Conservation (phyloP, 1,139 yeast genomes). For the Taiozyma sp. region DNA sequence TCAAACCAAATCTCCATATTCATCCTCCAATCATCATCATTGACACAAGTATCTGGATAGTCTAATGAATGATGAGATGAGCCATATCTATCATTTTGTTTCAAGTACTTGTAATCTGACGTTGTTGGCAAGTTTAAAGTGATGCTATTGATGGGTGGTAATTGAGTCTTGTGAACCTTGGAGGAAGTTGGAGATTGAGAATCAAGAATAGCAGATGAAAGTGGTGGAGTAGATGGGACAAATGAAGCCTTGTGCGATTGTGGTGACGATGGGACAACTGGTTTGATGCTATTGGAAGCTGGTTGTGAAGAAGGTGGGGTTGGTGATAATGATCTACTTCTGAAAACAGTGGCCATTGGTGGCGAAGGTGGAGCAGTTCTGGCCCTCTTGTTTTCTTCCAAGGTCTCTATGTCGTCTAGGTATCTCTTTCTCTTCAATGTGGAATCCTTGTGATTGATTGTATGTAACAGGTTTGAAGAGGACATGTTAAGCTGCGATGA, state of each 20-base stretch:
- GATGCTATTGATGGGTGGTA: slow-evolving; percentile 8
- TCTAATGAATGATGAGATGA: slow-evolving; percentile 16
- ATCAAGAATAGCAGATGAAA: slow-evolving; percentile 5
- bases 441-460: slow-evolving; percentile 8
- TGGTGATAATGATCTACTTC: slow-evolving; percentile 19
- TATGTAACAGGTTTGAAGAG: slow-evolving; percentile 12
- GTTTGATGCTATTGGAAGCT: not conserved
- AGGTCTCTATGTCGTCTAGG: slow-evolving; percentile 17
- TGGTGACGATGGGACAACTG: slow-evolving; percentile 8
- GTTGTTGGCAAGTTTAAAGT: slow-evolving; percentile 3
- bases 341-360: slow-evolving; percentile 21
- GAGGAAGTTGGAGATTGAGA: slow-evolving; percentile 3
- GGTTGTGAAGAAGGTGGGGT: slow-evolving; percentile 12
- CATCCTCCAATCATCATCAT: slow-evolving; percentile 26
- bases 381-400: slow-evolving; percentile 34
- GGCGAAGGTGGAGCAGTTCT: slow-evolving; percentile 52
- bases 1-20: slow-evolving; percentile 28
- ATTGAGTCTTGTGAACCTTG: slow-evolving; percentile 1
- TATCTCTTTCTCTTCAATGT: slow-evolving; percentile 21
- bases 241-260: slow-evolving; percentile 1
- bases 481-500: slow-evolving; percentile 10
- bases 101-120: slow-evolving; percentile 13
- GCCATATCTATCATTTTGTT: slow-evolving; percentile 18
- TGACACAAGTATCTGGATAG: slow-evolving; percentile 25
- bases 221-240: slow-evolving; percentile 12